Conservation (phyloP, 2,329 filamentous ascomycete genomes). For the Fusarium floridanum region DNA sequence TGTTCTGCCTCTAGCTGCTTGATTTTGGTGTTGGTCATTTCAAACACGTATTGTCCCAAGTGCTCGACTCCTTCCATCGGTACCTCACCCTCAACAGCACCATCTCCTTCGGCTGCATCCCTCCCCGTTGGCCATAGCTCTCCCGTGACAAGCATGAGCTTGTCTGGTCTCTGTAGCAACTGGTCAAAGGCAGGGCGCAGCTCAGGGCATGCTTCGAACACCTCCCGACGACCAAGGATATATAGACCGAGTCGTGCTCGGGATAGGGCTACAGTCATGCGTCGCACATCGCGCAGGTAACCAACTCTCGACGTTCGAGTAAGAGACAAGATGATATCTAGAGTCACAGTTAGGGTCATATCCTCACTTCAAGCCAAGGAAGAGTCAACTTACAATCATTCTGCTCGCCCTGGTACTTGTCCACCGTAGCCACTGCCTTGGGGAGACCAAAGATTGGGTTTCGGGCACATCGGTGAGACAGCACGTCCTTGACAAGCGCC, state of each 20-base stretch:
- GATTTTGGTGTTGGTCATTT: constrained; percentile 83
- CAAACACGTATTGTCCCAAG: constrained; percentile 93
- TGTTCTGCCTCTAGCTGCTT: constrained; percentile 61
- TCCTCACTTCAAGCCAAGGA: neutral
- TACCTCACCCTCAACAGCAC: constrained; percentile 66
- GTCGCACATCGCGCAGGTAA: constrained; percentile 92
- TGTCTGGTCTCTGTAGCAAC: constrained; percentile 82
- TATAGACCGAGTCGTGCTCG: constrained; percentile 93
- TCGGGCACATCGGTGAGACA: constrained; percentile 84
- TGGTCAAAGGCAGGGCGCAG: constrained; percentile 87
- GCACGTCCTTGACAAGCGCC: constrained; percentile 88
- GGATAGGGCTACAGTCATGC: constrained; percentile 93
- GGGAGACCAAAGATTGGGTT: constrained; percentile 91
- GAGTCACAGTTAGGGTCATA: constrained; percentile 35
- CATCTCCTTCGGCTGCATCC: constrained; percentile 56
- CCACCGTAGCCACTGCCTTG: constrained; percentile 91
- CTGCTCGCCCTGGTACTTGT: constrained; percentile 99
- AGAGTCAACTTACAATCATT: constrained; percentile 84
- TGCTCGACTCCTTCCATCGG: constrained; percentile 94
- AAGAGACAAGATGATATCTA: constrained; percentile 93
- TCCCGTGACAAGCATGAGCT: constrained; percentile 83
- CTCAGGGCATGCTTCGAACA: constrained; percentile 92
- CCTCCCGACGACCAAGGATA: constrained; percentile 86
- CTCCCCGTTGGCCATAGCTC: constrained; percentile 85
- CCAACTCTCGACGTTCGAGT: constrained; percentile 90